Evolutionary conservation across 176 grass and related monocot species (phyloP), one percentile per base, ranked within the genome.

Genomic region (Microstegium vimineum): DNA sequence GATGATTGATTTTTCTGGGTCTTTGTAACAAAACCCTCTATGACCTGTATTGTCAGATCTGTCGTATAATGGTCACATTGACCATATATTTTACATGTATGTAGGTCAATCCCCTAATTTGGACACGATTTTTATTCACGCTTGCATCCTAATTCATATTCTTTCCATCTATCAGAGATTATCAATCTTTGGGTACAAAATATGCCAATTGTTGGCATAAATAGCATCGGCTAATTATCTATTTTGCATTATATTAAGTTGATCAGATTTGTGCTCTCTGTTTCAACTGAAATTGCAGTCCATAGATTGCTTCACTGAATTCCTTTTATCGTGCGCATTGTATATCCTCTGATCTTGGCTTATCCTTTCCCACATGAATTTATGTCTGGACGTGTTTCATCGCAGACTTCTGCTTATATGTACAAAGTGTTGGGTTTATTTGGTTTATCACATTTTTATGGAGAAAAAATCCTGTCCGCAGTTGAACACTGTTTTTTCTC

Each of bases 281-380:
- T 71, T 82, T 42, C 20, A 67, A 37, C 66, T 71, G 43, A 52
- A 87, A 77, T 31, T 38, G 33, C 34, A 68, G 62, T n/a, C 37
- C 51, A 66, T 23, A 32, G 23, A 57, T 28, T 86, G 36, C 26
- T 35, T 86, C 25, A 81, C 18, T 67, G 27, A 64, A 16, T 79
- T 66, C 28, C 61, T 42, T 10, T 76, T n/a, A 75, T 59, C 34
- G 1, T 33, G 69, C 22, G 13, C 38, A 33, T 62, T 28, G 22
- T 73, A 72, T 72, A 72, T 25, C 25, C 20, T 2, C 8, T 57
- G 52, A 23, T 57, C n/a, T 25, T 25, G 54, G 54, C 54, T 57
- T 59, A 59, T 59, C 54, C 54, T 25, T 59, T n/a, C 31, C 72
- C 54, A 35, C 11, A 47, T 25, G 6, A 49, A 46, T 82, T 61